Evolutionary conservation across 1,284 basidiomycete genomes (phyloP), one percentile per base, ranked within the genome.

Genomic region (Cryptococcus hybrid): DNA sequence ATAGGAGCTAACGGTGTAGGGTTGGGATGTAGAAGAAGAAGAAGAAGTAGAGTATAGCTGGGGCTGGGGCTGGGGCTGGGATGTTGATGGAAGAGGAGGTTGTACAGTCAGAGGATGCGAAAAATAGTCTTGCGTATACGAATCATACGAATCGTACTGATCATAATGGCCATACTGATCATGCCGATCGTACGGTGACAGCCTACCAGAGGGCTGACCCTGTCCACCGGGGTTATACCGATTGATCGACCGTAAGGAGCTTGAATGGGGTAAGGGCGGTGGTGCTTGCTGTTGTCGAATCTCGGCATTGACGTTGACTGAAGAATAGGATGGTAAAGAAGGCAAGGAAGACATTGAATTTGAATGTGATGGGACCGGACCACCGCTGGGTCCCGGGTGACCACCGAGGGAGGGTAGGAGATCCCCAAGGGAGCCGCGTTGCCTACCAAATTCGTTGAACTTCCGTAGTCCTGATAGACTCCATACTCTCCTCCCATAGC

Each of bases 371-470:
- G 30, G 30, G 30, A 4, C 30, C 30, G 30, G 30, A 4, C 30
- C 30, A 30, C 30, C 30, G 18, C 18, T 18, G 4, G 30, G 30
- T 30, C 30, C 30, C 30, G 30, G 57, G 49, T 7, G 63, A 15
- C 58, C 9, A 62, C 59, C 5, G 56, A 24, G n/a, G 67, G 70
- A 2, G 69, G 68, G 54, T 74, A 74, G 2, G 66, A 65, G 15
- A 72, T 61, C n/a, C 71, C 71, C 40, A 66, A 39, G 1, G 71
- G 69, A 7, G 69, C 71, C 7, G 65, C 69, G 40, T 61, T 47
- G 5, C 64, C 57, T 24, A 64, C 52, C 11, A 74, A 58, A 56
- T 63, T 63, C 3, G 67, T 60, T 2, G 68, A 67, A 56, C 69
- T 71, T 37, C 18, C 30, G 46, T 61, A 63, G n/a, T 67, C 63